phyloP scores from a whole-genome alignment of 139 green algal genomes.

The Volvox reticuliferus region DNA sequence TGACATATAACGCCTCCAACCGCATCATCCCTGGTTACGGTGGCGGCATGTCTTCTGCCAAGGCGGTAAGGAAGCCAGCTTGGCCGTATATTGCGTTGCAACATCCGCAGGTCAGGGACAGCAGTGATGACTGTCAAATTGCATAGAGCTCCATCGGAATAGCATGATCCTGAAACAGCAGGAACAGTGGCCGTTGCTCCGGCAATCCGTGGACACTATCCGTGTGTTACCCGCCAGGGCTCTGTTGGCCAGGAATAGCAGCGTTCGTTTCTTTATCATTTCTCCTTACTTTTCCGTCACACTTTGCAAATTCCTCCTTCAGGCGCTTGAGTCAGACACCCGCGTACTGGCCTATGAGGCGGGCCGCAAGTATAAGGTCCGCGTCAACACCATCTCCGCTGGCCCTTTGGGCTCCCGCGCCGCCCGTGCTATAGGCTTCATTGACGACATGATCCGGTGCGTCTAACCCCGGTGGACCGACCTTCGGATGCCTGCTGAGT shows the following conservation, averaged over 20 bases:
- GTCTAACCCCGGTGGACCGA: neutral
- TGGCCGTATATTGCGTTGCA: neutral
- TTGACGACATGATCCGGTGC: slow-evolving; percentile 99
- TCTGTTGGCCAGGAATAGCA: no score
- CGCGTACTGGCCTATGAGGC: slow-evolving; percentile 98
- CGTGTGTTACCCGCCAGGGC: no score
- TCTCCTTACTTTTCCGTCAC: no score
- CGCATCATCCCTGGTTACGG: slow-evolving; percentile 97
- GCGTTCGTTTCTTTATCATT: no score
- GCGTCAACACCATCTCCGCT: slow-evolving; percentile 89
- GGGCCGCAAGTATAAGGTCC: slow-evolving; percentile 91
- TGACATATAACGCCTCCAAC: slow-evolving; percentile 97
- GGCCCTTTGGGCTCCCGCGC: slow-evolving; percentile 95
- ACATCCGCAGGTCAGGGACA: no score
- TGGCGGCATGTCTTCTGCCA: slow-evolving; percentile 97
- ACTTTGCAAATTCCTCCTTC: no score
- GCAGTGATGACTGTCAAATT: no score
- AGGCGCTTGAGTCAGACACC: slow-evolving; percentile 97
- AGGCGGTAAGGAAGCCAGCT: slow-evolving; percentile 70
- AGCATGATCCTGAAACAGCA: no score
- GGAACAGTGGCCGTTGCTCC: no score
- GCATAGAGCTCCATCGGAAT: no score
- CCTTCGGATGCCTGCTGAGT: neutral
- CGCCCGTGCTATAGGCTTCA: slow-evolving; percentile 99
- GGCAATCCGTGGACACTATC: no score